Percentiles rank a stretch among this genome's conserved stretches.
Evolutionary conservation across 345 rosid genomes (phyloP).

Genomic region (Physaria fendleri): DNA sequence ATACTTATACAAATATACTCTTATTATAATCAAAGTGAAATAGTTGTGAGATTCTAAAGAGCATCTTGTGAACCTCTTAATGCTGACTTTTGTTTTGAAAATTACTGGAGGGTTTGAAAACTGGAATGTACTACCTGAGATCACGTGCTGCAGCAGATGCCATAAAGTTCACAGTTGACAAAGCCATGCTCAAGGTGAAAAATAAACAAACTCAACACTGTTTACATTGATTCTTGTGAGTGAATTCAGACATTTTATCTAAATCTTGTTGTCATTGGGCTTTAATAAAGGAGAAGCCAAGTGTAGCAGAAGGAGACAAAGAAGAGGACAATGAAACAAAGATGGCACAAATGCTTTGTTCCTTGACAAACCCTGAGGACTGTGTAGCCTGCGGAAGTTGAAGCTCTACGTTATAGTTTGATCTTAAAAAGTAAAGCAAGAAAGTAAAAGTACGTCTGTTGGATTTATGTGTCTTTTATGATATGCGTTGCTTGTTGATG

Average conservation of each 20-base stretch:
- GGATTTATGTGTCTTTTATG: not conserved
- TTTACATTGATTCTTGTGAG: not conserved
- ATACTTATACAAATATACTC: not conserved
- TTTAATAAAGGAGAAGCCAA: slow-evolving; percentile 38
- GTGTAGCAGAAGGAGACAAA: slow-evolving; percentile 17
- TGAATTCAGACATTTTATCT: not conserved
- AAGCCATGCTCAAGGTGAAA: slow-evolving; percentile 51
- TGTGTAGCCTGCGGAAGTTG: slow-evolving; percentile 81
- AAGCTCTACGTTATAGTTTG: slow-evolving; percentile 12
- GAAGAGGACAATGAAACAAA: slow-evolving; percentile 44
- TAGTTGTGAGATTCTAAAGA: not conserved
- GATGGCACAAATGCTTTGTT: slow-evolving; percentile 80
- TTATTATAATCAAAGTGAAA: not conserved
- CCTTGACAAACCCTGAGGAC: slow-evolving; percentile 68
- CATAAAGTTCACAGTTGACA: slow-evolving; percentile 86
- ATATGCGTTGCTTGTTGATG: not conserved
- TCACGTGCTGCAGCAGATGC: slow-evolving; percentile 94
- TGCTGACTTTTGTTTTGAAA: not conserved
- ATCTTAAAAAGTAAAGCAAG: not conserved
- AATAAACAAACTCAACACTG: not conserved
- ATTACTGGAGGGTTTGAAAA: slow-evolving; percentile 61
- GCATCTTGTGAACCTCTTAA: not conserved
- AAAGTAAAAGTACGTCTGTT: not conserved
- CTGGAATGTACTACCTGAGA: slow-evolving; percentile 82
- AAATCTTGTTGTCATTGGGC: not conserved